Percentiles rank a stretch among this genome's conserved stretches.
Conservation (phyloP, 2,329 filamentous ascomycete genomes). For the Botrytis elliptica region DNA sequence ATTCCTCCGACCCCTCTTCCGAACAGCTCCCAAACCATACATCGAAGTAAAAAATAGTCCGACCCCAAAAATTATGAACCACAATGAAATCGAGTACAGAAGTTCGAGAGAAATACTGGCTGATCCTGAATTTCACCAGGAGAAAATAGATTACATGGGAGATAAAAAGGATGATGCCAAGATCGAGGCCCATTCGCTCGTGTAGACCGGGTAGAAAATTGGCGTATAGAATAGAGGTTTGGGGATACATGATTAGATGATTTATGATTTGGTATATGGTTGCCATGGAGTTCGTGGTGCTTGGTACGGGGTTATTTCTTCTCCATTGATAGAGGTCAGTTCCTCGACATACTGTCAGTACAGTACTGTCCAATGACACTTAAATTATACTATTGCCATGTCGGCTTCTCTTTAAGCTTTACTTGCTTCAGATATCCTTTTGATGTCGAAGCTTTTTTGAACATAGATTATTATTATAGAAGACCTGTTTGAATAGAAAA, state of each 20-base stretch:
- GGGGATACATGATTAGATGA: background rate
- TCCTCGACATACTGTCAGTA: background rate
- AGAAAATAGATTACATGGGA: background rate
- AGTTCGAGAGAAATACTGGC: background rate
- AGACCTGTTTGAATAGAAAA: background rate
- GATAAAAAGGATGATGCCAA: background rate
- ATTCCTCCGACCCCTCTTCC: slow-evolving; percentile 12
- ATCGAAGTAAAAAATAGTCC: slow-evolving; percentile 7
- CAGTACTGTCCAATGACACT: no score
- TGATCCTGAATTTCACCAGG: background rate
- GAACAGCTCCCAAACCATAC: slow-evolving; percentile 3
- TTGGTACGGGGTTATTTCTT: background rate
- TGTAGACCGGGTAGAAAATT: background rate
- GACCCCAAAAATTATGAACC: background rate
- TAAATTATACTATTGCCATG: no score
- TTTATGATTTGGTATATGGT: background rate
- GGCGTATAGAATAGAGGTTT: background rate
- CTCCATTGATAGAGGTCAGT: background rate
- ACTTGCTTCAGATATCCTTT: background rate
- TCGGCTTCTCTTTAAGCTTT: background rate
- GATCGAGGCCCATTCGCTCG: background rate
- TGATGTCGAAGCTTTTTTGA: background rate
- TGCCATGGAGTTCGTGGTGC: background rate
- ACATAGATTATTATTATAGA: background rate
- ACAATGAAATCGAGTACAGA: background rate